Percentiles rank a stretch among this genome's conserved stretches.
phyloP scores from a whole-genome alignment of 129 eudicot species.

The Flaveria brownii region DNA sequence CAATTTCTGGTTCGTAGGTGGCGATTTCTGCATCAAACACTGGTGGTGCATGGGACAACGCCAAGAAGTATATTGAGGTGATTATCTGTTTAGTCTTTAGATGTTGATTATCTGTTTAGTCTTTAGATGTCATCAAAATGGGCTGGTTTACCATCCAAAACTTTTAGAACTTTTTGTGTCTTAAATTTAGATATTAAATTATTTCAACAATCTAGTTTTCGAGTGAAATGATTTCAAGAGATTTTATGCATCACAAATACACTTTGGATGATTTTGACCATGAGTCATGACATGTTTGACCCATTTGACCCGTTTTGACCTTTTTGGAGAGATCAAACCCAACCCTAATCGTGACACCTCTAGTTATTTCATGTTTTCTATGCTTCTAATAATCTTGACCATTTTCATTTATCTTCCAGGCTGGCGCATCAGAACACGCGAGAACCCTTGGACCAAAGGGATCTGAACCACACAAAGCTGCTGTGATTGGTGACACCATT shows the following conservation, averaged over 20 bases:
- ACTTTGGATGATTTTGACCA: background rate
- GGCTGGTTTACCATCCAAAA: background rate
- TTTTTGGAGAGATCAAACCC: background rate
- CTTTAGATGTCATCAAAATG: constrained; percentile 49
- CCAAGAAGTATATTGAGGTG: constrained; percentile 78
- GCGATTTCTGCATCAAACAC: constrained; percentile 95
- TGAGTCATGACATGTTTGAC: background rate
- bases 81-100: constrained; percentile 63
- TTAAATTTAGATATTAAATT: background rate
- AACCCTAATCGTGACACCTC: background rate
- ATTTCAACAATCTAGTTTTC: background rate
- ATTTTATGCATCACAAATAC: background rate
- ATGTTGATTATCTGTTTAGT: constrained; percentile 69
- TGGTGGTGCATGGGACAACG: constrained; percentile 97
- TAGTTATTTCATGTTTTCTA: background rate
- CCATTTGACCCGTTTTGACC: background rate
- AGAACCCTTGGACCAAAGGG: constrained; percentile 86
- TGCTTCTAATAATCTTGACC: background rate
- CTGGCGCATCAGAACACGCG: constrained; percentile 92
- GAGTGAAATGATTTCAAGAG: background rate
- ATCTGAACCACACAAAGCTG: constrained; percentile 92
- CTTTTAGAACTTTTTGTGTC: background rate
- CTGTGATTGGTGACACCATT: constrained; percentile 88
- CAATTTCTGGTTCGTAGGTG: constrained; percentile 41
- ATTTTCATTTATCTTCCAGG: constrained; percentile 35